These are phyloP conservation scores for Apiotrichum laibachii DNA, from an alignment of 1,284 basidiomycete species.

Conservation along the genomic window DNA sequence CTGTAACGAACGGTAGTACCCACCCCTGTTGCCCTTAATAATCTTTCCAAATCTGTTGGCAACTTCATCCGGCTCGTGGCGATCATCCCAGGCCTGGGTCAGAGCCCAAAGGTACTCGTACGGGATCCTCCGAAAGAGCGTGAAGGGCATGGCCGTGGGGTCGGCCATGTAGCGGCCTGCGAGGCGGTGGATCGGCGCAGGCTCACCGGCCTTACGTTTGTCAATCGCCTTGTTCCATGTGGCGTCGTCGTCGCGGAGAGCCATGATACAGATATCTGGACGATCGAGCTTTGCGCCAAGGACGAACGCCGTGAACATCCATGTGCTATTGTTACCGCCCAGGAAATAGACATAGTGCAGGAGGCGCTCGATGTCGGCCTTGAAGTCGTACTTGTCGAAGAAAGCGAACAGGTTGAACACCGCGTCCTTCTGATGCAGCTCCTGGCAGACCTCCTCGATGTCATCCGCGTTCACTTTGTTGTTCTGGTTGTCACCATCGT, in stretches of 20 bases:
- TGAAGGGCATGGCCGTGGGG: not conserved
- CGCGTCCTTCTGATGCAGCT: not conserved
- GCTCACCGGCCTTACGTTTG: no score
- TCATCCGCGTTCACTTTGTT: not conserved
- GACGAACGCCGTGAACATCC: not conserved
- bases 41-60: not conserved
- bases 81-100: not conserved
- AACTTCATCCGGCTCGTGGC: not conserved
- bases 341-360: not conserved
- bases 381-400: not conserved
- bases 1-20: no score
- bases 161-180: not conserved
- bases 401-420: not conserved
- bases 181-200: no score
- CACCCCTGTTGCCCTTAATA: no score
- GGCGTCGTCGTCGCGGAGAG: not conserved
- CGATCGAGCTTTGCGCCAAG: not conserved
- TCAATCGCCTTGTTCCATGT: no score
- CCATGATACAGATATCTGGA: not conserved
- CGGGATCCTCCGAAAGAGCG: not conserved
- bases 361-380: not conserved
- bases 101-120: not conserved
- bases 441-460: not conserved
- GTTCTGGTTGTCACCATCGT: not conserved
- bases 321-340: no score